These are phyloP conservation scores for Glarea lozoyensis DNA, from an alignment of 495 filamentous ascomycete species.

Conservation along the genomic window DNA sequence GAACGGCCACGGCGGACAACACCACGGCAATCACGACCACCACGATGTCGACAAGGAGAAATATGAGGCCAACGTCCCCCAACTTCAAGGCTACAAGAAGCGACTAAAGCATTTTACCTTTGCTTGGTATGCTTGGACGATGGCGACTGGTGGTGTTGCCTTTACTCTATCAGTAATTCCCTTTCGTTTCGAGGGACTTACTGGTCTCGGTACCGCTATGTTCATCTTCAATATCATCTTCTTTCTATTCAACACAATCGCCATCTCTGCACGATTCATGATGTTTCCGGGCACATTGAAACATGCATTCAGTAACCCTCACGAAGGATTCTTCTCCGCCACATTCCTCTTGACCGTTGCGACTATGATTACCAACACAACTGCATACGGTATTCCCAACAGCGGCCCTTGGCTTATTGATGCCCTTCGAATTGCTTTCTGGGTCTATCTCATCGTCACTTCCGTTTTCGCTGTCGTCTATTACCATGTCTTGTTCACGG, in stretches of 20 bases:
- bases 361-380: conserved; percentile 50
- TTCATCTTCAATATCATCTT: conserved; percentile 55
- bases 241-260: conserved; percentile 41
- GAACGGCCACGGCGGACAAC: background rate
- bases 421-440: conserved; percentile 38
- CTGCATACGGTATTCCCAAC: conserved; percentile 45
- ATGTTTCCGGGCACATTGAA: conserved; percentile 40
- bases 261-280: conserved; percentile 42
- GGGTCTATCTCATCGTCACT: conserved; percentile 38
- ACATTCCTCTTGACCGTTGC: conserved; percentile 60
- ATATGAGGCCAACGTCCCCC: background rate
- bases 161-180: conserved; percentile 50
- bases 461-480: conserved; percentile 36
- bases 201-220: conserved; percentile 47
- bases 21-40: conserved; percentile 2
- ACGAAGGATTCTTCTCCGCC: conserved; percentile 58
- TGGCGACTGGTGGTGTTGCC: conserved; percentile 58
- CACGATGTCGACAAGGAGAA: no score
- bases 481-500: conserved; percentile 44
- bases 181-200: conserved; percentile 47
- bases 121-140: conserved; percentile 51
- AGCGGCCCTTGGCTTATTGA: conserved; percentile 30
- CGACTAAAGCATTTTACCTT: conserved; percentile 62
- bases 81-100: conserved; percentile 21
- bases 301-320: conserved; percentile 48